Base-by-base conservation (phyloP, 2,329 filamentous ascomycete genomes). In the Lachnellula willkommii region DNA sequence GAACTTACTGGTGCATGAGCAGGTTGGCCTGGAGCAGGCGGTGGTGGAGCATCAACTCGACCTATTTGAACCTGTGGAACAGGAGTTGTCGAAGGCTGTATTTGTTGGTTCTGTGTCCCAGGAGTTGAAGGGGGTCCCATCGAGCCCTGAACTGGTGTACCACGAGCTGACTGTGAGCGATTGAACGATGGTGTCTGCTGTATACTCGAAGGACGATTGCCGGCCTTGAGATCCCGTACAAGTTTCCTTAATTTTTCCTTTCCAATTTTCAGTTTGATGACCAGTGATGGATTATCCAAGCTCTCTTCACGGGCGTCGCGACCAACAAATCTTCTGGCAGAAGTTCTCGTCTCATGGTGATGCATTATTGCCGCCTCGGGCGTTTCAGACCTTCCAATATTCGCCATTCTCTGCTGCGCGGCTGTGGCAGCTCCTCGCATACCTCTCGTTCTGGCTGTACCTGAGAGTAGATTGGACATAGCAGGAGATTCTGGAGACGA, bases 391-490 rank as follows among this genome's bases (percentile, higher is more conserved):
- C 94, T 86, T 50, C 85, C 84, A 50, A 90, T 70, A 61, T 89
- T 87, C 37, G 87, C 87, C 83, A 97, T 93, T 54, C 92, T 88
- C 61, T 90, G 89, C 69, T 93, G 89, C 4, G 93, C 93, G 45
- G 87, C 88, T 26, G 85, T 87, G 15, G 93, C 93, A 15, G 93
- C 93, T 52, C 90, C 91, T 55, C 93, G 86, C 82, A 96, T 91
- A 49, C 88, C 88, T 69, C 93, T 83, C 8, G 91, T 96, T 60
- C 93, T 83, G 39, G 91, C 87, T 1, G 92, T 96, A 47, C 90
- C 90, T 49, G 72, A 67, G 37, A 83, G 78, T 47, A 91, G 74
- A 60, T 88, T 83, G 6, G 87, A 84, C 39, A 88, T 80, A 2
- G 88, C 88, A 2, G 91, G 91, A n/a, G 92, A 96, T 57, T 95